phyloP scores from a whole-genome alignment of 176 grass and related monocot species.

The Rhynchospora breviuscula region DNA sequence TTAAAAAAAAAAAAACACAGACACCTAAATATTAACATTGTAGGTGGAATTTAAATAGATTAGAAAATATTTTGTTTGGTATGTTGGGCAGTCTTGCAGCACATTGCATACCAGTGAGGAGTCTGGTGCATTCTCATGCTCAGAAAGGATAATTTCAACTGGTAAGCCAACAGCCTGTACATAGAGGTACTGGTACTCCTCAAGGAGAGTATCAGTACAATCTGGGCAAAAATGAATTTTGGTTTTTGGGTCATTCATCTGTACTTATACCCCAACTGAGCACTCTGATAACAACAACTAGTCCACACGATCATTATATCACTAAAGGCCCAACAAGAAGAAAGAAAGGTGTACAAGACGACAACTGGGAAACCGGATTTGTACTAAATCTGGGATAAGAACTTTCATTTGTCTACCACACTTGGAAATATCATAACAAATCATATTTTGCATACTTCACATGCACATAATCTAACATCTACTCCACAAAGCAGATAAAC shows the following conservation, averaged over 20 bases:
- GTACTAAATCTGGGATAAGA: neutral
- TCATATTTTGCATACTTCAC: neutral
- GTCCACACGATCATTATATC: neutral
- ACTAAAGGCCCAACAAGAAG: neutral
- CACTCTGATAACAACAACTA: neutral
- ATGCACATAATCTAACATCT: neutral
- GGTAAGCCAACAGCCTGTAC: neutral
- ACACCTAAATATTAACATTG: neutral
- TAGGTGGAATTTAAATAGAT: neutral
- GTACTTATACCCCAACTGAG: neutral
- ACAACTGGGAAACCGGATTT: neutral
- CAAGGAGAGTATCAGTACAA: neutral
- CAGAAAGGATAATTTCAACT: neutral
- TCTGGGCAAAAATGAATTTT: neutral
- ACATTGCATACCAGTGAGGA: neutral
- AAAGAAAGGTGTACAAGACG: neutral
- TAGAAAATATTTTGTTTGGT: neutral
- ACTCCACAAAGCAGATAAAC: neutral
- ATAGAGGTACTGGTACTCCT: neutral
- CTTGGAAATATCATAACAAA: neutral
- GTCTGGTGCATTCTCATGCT: neutral
- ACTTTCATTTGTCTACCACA: neutral
- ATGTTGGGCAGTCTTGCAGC: neutral
- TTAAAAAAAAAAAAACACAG: conserved; percentile 24
- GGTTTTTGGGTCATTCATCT: neutral